Conservation (phyloP, 306 rosid species). For the Fagus sylvatica region DNA sequence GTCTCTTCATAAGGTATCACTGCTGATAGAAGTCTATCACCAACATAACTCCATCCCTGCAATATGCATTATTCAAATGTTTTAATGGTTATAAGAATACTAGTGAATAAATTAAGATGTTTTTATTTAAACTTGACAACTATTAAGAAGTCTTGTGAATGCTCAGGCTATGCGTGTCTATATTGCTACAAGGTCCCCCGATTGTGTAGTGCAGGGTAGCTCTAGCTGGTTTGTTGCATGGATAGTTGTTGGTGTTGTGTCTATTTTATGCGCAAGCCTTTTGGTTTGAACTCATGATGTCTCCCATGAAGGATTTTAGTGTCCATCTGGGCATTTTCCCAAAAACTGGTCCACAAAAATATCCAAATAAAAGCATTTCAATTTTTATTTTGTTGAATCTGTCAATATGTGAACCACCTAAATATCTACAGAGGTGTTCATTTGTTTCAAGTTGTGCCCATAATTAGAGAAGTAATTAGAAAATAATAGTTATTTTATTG, state of each 20-base stretch:
- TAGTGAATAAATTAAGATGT: not conserved
- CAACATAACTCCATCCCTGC: slow-evolving; percentile 99
- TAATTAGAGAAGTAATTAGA: not conserved
- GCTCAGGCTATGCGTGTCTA: not conserved
- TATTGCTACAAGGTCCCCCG: not conserved
- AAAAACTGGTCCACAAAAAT: not conserved
- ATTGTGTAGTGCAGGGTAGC: not conserved
- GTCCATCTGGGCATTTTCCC: not conserved
- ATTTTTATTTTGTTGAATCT: not conserved
- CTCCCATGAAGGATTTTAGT: not conserved
- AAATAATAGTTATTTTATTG: not conserved
- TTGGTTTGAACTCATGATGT: not conserved
- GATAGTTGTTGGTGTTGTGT: not conserved
- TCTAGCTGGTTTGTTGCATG: not conserved
- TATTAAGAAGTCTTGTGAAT: not conserved
- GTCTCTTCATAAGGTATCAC: slow-evolving; percentile 96
- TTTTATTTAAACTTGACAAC: not conserved
- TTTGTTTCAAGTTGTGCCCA: not conserved
- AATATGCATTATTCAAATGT: slow-evolving; percentile 12
- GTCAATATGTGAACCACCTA: not conserved
- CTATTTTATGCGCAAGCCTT: not conserved
- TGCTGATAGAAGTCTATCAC: slow-evolving; percentile 94
- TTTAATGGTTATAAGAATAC: slow-evolving; percentile 9
- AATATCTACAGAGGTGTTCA: not conserved
- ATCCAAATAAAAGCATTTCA: not conserved